A percentile compares a stretch with the other conserved stretches of the same genome.
Evolutionary conservation across 2,329 filamentous ascomycete species (phyloP).

Genomic region (Clonostachys solani): DNA sequence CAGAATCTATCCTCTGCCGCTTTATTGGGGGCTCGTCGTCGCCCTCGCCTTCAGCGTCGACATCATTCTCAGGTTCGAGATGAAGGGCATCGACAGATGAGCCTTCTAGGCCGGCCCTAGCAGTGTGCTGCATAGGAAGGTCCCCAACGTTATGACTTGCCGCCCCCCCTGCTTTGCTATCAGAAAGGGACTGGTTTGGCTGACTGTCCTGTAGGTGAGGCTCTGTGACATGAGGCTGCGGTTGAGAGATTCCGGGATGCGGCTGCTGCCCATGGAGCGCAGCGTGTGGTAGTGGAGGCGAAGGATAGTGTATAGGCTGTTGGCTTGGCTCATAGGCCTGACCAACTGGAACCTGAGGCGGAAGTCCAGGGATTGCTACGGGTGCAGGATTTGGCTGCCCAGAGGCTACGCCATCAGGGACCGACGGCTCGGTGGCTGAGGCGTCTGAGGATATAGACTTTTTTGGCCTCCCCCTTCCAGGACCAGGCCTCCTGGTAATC

Average conservation of each 20-base stretch:
- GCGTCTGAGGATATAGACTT: slow-evolving; percentile 22
- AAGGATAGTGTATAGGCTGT: too few relatives aligned
- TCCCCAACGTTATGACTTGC: too few relatives aligned
- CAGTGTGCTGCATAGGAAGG: too few relatives aligned
- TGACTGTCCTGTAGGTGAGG: too few relatives aligned
- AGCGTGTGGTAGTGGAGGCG: too few relatives aligned
- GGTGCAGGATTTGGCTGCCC: not conserved
- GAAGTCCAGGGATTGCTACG: not conserved
- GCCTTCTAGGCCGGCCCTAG: too few relatives aligned
- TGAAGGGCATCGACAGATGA: not conserved
- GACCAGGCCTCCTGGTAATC: slow-evolving; percentile 56
- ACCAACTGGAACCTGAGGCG: too few relatives aligned
- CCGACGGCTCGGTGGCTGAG: not conserved
- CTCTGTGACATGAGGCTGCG: not conserved
- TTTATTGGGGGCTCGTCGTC: slow-evolving; percentile 29
- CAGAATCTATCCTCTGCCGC: slow-evolving; percentile 28
- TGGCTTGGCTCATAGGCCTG: too few relatives aligned
- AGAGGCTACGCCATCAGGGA: not conserved
- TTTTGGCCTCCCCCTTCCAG: slow-evolving; percentile 48
- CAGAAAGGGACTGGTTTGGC: too few relatives aligned
- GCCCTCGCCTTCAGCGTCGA: slow-evolving; percentile 7
- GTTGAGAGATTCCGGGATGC: not conserved
- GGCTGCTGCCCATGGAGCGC: not conserved
- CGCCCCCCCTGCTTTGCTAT: too few relatives aligned
- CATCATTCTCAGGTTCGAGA: not conserved